phyloP scores from a whole-genome alignment of 345 rosid species.

The Mangifera indica region DNA sequence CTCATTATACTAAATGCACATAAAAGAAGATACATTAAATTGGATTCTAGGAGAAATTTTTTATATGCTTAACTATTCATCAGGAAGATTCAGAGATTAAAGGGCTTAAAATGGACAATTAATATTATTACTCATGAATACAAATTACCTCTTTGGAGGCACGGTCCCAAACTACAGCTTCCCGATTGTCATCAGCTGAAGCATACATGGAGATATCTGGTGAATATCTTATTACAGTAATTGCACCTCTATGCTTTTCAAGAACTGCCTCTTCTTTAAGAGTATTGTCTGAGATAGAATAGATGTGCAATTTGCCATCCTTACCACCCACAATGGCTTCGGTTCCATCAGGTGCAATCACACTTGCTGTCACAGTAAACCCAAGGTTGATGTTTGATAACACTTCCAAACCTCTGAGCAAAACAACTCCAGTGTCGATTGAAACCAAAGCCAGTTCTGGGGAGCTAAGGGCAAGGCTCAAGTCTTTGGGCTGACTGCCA shows the following conservation, averaged over 20 bases:
- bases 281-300: slow-evolving; percentile 61
- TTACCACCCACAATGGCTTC: slow-evolving; percentile 87
- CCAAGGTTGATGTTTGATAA: slow-evolving; percentile 71
- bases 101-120: no score
- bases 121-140: no score
- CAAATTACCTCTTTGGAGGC: slow-evolving; percentile 67
- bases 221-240: slow-evolving; percentile 76
- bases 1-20: no score
- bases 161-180: slow-evolving; percentile 87
- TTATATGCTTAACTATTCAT: no score
- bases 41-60: no score
- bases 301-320: slow-evolving; percentile 79
- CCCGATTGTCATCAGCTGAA: slow-evolving; percentile 84
- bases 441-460: slow-evolving; percentile 72
- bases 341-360: slow-evolving; percentile 78
- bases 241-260: slow-evolving; percentile 87
- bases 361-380: slow-evolving; percentile 76
- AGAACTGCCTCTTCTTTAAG: slow-evolving; percentile 75
- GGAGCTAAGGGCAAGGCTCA: slow-evolving; percentile 65
- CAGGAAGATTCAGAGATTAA: no score
- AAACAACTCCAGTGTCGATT: slow-evolving; percentile 76
- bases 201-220: slow-evolving; percentile 94
- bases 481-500: slow-evolving; percentile 85
- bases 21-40: no score
- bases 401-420: slow-evolving; percentile 65